phyloP scores from a whole-genome alignment of 257 asterid genomes.

The Eustoma russellianum region DNA sequence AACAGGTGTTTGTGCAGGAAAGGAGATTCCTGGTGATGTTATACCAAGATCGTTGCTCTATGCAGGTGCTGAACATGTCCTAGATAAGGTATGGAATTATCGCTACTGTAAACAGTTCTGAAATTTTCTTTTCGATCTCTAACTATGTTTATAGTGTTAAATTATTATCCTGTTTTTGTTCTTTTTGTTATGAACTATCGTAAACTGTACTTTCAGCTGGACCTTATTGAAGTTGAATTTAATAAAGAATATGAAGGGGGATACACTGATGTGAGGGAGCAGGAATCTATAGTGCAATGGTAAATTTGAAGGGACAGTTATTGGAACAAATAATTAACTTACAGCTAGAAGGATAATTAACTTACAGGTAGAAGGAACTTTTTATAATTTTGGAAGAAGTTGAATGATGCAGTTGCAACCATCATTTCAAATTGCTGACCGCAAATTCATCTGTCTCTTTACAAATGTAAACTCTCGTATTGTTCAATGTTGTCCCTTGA shows the following conservation, averaged over 20 bases:
- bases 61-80: conserved; percentile 64
- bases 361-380: too few relatives aligned
- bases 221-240: neutral
- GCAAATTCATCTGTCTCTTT: neutral
- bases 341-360: too few relatives aligned
- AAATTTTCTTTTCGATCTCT: neutral
- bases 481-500: conserved; percentile 1
- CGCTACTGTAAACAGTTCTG: neutral
- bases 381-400: too few relatives aligned
- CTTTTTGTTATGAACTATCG: too few relatives aligned
- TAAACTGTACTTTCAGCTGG: neutral
- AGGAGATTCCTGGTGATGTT: conserved; percentile 58
- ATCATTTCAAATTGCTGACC: too few relatives aligned
- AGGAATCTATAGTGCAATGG: too few relatives aligned
- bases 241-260: too few relatives aligned
- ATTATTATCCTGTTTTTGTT: too few relatives aligned
- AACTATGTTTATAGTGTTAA: neutral
- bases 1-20: conserved; percentile 35
- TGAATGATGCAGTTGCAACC: too few relatives aligned
- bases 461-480: neutral
- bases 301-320: too few relatives aligned
- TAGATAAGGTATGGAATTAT: conserved; percentile 46
- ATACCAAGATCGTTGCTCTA: conserved; percentile 38
- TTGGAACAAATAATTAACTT: too few relatives aligned
- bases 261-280: too few relatives aligned